phyloP scores from a whole-genome alignment of 2,329 filamentous ascomycete species.

The Pseudopyrenochaeta lycopersici region DNA sequence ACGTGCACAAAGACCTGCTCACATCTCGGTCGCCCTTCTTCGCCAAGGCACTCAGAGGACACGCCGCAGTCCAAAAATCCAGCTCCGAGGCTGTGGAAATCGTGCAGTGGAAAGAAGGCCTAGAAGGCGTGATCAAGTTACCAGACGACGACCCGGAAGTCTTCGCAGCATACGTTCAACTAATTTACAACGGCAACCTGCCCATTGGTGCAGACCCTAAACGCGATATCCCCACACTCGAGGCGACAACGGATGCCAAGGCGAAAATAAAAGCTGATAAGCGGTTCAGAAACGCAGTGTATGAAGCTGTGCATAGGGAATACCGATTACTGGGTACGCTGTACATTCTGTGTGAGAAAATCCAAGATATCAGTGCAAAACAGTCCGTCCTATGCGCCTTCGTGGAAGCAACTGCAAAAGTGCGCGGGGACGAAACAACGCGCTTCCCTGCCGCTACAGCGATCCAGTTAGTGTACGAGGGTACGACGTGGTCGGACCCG shows the following conservation, averaged over 20 bases:
- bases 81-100: background rate
- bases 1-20: slow-evolving; percentile 2
- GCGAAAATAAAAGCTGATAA: background rate
- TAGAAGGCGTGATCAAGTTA: slow-evolving; percentile 1
- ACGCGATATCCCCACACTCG: too few species aligned
- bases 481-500: background rate
- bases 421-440: too few species aligned
- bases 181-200: slow-evolving; percentile 1
- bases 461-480: background rate
- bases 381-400: slow-evolving; percentile 4
- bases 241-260: background rate
- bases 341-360: background rate
- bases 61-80: background rate
- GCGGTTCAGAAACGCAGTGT: background rate
- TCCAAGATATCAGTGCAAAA: background rate
- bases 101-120: background rate
- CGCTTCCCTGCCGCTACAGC: too few species aligned
- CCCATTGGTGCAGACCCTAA: background rate
- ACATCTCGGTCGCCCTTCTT: slow-evolving; percentile 11
- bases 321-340: background rate
- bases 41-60: slow-evolving; percentile 2
- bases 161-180: slow-evolving; percentile 5
- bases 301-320: background rate
- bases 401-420: background rate
- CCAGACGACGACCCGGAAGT: slow-evolving; percentile 3